Base-by-base conservation (phyloP, 768 basidiomycete species). In the Rhodosporidiobolus sp. region DNA sequence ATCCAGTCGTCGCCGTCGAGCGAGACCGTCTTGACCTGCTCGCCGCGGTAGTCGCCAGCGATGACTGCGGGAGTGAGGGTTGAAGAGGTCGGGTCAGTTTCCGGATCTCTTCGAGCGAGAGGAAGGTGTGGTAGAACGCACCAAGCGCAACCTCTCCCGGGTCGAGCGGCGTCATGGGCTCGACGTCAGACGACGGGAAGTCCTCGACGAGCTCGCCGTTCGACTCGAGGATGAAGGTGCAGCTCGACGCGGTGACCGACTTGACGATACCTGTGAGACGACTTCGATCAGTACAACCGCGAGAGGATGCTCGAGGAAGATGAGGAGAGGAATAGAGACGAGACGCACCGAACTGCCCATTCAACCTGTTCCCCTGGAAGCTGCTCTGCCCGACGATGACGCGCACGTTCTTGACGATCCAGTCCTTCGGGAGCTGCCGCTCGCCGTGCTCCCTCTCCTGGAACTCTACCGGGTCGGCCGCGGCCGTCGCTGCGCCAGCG, bases 381-480 rank as follows among this genome's bases (percentile, higher is more conserved):
- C n/a, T n/a, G 12, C 65, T 67, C 48, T 56, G 22, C 30, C 43
- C 63, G 48, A 70, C 63, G 20, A 71, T 62, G 32, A 65, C 53
- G 28, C 63, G 28, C 17, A 71, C 63, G 5, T 57, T 53, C 16
- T 16, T 3, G 12, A 54, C 53, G 54, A 68, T 58, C 73, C 73
- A 75, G 22, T 68, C 69, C 26, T 49, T 54, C 35, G 73, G 73
- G 30, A 66, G 57, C n/a, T 24, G 30, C 20, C 22, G 10, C 55
- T 46, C 48, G 6, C 12, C 30, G 14, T 58, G 45, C 52, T 43
- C 52, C 35, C 50, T 35, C 46, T 61, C 61, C 52, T 55, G 34
- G 54, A 65, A 67, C 38, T 71, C 73, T 38, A 75, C 24, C 24
- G 73, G 69, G 45, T 75, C 68, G 20, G 69, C 73, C 14, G 74